Conservation (phyloP, 331 rosid species). For the Dryas integrifolia region DNA sequence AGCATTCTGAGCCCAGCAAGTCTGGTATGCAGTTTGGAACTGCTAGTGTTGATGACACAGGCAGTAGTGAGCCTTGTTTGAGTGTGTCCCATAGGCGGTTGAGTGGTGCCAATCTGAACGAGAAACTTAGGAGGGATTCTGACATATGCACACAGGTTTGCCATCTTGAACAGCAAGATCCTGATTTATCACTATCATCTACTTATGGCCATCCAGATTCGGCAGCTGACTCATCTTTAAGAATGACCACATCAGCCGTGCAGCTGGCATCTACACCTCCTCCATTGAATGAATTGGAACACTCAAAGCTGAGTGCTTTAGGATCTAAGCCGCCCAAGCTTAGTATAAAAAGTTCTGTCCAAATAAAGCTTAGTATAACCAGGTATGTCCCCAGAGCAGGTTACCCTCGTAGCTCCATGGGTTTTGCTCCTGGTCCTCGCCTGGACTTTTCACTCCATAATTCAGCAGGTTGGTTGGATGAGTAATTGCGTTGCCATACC, state of each 20-base stretch:
- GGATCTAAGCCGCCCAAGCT: not conserved
- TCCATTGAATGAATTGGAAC: too few species aligned
- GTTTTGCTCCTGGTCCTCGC: conserved; percentile 10
- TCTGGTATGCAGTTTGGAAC: not conserved
- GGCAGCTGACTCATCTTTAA: not conserved
- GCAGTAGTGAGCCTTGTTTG: not conserved
- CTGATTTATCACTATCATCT: not conserved
- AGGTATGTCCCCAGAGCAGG: not conserved
- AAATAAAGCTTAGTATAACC: too few species aligned
- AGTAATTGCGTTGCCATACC: not conserved
- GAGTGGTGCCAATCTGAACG: too few species aligned
- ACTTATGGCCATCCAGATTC: not conserved
- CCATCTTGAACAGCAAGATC: not conserved
- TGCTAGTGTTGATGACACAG: not conserved
- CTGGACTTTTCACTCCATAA: not conserved
- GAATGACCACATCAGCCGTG: not conserved
- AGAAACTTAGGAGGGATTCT: not conserved
- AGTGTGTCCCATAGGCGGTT: not conserved
- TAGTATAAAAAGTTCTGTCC: not conserved
- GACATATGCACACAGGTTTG: not conserved
- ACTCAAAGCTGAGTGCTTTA: not conserved
- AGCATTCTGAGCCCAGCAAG: not conserved
- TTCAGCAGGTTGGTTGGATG: conserved; percentile 24
- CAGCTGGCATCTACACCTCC: not conserved
- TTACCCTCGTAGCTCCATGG: not conserved